A percentile compares a stretch with the other conserved stretches of the same genome.
Evolutionary conservation across 2,329 filamentous ascomycete species (phyloP).

Genomic region (Clonostachys chloroleuca): DNA sequence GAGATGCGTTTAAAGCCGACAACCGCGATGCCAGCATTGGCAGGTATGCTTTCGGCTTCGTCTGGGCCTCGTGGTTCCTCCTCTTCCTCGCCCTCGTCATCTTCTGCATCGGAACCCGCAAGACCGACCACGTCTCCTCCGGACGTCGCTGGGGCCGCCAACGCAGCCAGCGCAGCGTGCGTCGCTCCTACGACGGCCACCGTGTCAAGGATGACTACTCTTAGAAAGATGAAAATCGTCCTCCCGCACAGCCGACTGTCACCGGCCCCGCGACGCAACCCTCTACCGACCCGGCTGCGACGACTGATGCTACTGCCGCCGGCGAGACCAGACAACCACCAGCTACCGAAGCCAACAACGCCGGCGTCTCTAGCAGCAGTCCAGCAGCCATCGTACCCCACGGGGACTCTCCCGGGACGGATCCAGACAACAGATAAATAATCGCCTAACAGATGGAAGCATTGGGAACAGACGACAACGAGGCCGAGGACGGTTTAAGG

Average conservation of each 20-base stretch:
- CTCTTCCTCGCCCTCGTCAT: slow-evolving; percentile 63
- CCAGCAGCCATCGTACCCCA: too few relatives aligned
- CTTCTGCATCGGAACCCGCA: slow-evolving; percentile 62
- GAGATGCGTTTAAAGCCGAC: slow-evolving; percentile 55
- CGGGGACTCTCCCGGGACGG: too few relatives aligned
- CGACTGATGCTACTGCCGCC: neutral
- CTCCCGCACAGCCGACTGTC: too few relatives aligned
- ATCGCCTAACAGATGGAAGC: too few relatives aligned
- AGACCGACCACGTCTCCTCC: slow-evolving; percentile 23
- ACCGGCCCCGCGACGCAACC: too few relatives aligned
- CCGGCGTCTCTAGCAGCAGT: too few relatives aligned
- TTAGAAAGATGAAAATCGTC: slow-evolving; percentile 20
- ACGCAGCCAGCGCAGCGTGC: slow-evolving; percentile 22
- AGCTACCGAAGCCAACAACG: too few relatives aligned
- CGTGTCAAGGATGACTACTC: slow-evolving; percentile 70
- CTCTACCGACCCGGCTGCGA: neutral
- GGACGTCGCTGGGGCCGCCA: slow-evolving; percentile 17
- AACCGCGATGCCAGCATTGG: slow-evolving; percentile 59
- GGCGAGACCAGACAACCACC: neutral
- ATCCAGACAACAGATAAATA: too few relatives aligned
- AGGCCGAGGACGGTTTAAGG: too few relatives aligned
- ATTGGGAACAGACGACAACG: too few relatives aligned
- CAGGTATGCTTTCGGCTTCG: slow-evolving; percentile 68
- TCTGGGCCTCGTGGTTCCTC: slow-evolving; percentile 66
- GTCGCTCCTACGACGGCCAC: slow-evolving; percentile 38